Percentiles rank a stretch among this genome's conserved stretches.
Evolutionary conservation across 495 filamentous ascomycete species (phyloP).

Genomic region (Daldinia vernicosa): DNA sequence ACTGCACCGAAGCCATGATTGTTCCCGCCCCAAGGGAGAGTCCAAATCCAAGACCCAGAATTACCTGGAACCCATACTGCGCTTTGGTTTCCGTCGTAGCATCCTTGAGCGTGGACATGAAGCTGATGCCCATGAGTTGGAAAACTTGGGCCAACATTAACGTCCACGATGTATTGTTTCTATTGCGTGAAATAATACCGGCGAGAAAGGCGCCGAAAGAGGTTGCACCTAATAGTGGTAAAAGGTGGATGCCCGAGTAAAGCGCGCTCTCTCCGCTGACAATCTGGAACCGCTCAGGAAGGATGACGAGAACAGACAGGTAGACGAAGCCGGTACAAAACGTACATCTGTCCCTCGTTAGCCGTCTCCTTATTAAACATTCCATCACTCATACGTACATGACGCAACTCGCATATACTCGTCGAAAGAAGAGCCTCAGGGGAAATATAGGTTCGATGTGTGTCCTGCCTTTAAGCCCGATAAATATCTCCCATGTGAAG

Average conservation of each 20-base stretch:
- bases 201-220: constrained; percentile 62
- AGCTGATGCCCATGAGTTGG: constrained; percentile 61
- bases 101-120: constrained; percentile 54
- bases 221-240: constrained; percentile 62
- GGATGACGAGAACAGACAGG: constrained; percentile 63
- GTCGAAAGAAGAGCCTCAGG: constrained; percentile 48
- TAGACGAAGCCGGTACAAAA: constrained; percentile 66
- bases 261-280: constrained; percentile 60
- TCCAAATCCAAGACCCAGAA: constrained; percentile 65
- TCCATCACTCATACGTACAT: constrained; percentile 51
- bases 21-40: constrained; percentile 60
- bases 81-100: constrained; percentile 42
- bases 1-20: constrained; percentile 60
- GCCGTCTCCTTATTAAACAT: constrained; percentile 25
- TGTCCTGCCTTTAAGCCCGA: constrained; percentile 39
- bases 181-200: constrained; percentile 55
- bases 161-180: constrained; percentile 60
- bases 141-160: constrained; percentile 59
- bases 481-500: constrained; percentile 55
- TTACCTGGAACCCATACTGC: constrained; percentile 61
- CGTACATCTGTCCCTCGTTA: constrained; percentile 49
- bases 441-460: constrained; percentile 55
- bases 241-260: constrained; percentile 64
- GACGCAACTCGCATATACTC: constrained; percentile 53
- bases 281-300: constrained; percentile 69